Evolutionary conservation across 2,329 filamentous ascomycete species (phyloP), one percentile per base, ranked within the genome.

Genomic region (Geosmithia putterillii): DNA sequence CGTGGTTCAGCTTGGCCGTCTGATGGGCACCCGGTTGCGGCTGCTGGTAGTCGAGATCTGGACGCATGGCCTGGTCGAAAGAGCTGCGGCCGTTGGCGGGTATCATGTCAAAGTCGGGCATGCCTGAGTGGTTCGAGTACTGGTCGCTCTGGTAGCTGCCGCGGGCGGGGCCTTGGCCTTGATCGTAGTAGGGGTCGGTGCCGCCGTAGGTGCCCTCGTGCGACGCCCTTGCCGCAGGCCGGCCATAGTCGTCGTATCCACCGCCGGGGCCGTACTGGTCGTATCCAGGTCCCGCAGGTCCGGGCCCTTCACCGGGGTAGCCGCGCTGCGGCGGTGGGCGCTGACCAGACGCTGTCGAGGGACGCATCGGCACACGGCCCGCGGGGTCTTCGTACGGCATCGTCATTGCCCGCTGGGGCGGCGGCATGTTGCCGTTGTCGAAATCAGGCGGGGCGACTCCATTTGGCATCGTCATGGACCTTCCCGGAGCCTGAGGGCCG

Each of bases 401-500:
- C 40, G 65, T 68, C 37, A 67, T 71, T 45, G 58, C 58, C 23
- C 65, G 62, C 35, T 59, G 61, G 19, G 54, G 61, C 19, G 54
- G 56, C 8, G 51, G 51, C 50, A 57, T 54, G 20, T 56, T 64
- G 23, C 23, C 23, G 23, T 7, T 25, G 23, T 28, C 64, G 60
- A 50, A 64, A 60, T 17, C 59, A 56, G 2, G n/a, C 34, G 19
- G 15, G 18, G 17, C n/a, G n/a, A n/a, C n/a, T n/a, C 66, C 63
- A 42, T 69, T 57, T 2, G 76, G 75, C 73, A 79, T 76, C 5
- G 78, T 81, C 69, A 72, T 74, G 45, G 76, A 81, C 50, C 77
- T 66, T n/a, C 61, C 54, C 8, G 72, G 73, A 2, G 71, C 68
- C 0, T 41, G 39, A 4, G 28, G 40, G 25, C 46, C 45, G 39